Base-by-base conservation (phyloP, 768 basidiomycete genomes). In the Melanogaster broomeanus region DNA sequence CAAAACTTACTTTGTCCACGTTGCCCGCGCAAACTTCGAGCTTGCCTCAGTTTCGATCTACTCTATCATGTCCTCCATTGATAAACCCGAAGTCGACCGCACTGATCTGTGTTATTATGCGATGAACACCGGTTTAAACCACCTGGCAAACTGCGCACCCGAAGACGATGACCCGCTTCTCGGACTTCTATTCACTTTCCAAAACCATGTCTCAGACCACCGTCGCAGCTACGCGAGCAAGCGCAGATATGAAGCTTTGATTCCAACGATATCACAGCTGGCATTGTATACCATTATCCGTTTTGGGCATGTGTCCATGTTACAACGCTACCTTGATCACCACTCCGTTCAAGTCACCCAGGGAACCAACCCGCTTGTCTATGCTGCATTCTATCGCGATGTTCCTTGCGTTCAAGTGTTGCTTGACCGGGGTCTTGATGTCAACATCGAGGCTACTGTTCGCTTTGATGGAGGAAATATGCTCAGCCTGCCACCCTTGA, bases 381-480 rank as follows among this genome's bases (percentile, higher is more conserved):
- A 25, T 4, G 41, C 41, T 16, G 24, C 41, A 27, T 16, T 4
- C 6, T 9, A 2, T 25, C 24, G 41, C 41, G 16, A 25, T 10
- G 41, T 42, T 27, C 11, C 22, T 8, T 22, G 24, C 16, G 18
- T 37, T 27, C 21, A 42, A 18, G 12, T 49, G 5, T 6, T 41
- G 19, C 46, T 51, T 16, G 55, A 53, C 30, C 42, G 50, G 48
- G 47, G 49, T 38, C 37, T 49, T 45, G 59, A 53, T 27, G 41
- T 52, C 42, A 51, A 48, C 41, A 31, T 34, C 18, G 38, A 33
- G 18, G 38, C 37, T 21, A 13, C n/a, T n/a, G n/a, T n/a, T 12
- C 7, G n/a, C 21, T 2, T 27, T 24, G 2, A 7, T 33, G 8
- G 33, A 18, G 12, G 19, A 18, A 30, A 4, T 10, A 19, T 15